Evolutionary conservation across 257 asterid genomes (phyloP).

Genomic region (Fraxinus cuspidata): DNA sequence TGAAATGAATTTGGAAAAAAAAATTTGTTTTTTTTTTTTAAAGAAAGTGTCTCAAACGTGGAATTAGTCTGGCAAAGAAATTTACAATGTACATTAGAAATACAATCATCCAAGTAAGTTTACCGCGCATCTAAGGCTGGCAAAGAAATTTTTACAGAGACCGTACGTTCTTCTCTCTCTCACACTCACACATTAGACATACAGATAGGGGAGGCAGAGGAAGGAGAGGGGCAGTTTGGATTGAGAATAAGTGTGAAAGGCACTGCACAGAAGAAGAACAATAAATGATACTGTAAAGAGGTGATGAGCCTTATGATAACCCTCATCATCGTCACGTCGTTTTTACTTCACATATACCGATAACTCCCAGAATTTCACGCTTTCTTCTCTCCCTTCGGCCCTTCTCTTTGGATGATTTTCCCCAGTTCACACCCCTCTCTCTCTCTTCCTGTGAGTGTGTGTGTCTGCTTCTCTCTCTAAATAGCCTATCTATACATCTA

Average conservation of each 20-base stretch:
- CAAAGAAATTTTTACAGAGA: background rate
- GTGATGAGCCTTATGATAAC: constrained; percentile 94
- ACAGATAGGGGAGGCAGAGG: background rate
- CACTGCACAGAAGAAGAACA: constrained; percentile 52
- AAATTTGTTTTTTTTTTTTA: no score
- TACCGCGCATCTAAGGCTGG: background rate
- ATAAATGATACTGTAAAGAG: constrained; percentile 52
- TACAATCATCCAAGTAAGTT: background rate
- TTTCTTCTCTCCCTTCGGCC: constrained; percentile 9
- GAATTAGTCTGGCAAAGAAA: no score
- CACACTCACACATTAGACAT: background rate
- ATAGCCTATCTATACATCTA: background rate
- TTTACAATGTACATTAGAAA: no score
- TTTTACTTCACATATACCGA: constrained; percentile 64
- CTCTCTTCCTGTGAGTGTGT: background rate
- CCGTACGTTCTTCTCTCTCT: constrained; percentile 2
- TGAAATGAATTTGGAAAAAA: no score
- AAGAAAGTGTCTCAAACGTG: no score
- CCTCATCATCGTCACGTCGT: constrained; percentile 98
- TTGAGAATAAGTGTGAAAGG: constrained; percentile 90
- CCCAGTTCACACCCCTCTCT: background rate
- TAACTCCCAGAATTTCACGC: constrained; percentile 73
- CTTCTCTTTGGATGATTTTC: background rate
- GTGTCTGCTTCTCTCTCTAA: background rate
- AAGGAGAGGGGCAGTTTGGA: constrained; percentile 68